Evolutionary conservation across 495 filamentous ascomycete species (phyloP), one percentile per base, ranked within the genome.

Genomic region (Aspergillus ostianus): DNA sequence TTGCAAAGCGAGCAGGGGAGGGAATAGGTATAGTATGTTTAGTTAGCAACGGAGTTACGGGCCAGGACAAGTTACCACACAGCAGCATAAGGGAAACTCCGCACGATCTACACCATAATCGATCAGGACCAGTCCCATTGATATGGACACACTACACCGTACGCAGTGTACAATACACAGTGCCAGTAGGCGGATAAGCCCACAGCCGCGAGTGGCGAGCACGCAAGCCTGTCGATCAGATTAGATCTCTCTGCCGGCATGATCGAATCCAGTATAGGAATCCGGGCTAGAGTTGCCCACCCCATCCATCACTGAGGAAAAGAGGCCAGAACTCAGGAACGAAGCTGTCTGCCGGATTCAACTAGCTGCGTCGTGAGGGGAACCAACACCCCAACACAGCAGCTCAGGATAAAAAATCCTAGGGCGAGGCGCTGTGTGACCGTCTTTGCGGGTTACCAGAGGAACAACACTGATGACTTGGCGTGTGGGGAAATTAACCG

Each of bases 401-500:
- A 4, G 6, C 2, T 15, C 23, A 41, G 36, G 13, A 15, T 2
- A 41, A 41, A 41, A 41, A 41, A 15, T 2, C 3, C 36, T 2
- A 17, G 36, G 12, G 4, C 29, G 12, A n/a, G n/a, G n/a, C 23
- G 23, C 23, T 26, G 23, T 26, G 23, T 26, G 23, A 26, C 23
- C 23, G 23, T 26, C 23, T 2, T 26, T 26, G 23, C 23, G 36
- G 36, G 36, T 41, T 41, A 41, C 36, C 36, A 53, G 21, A 17
- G 23, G 12, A 53, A 53, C 27, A 8, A 17, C 23, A 20, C 18
- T 55, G 26, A 36, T 47, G 52, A 66, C 67, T 71, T 70, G 70
- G 67, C 64, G 66, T 72, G 70, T 73, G 70, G 72, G 66, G 61
- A 63, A 68, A 58, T 66, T 64, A 68, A 68, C 66, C 53, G 57